Evolutionary conservation across 2,329 filamentous ascomycete species (phyloP).

Genomic region (Colletotrichum lindemuthianum): DNA sequence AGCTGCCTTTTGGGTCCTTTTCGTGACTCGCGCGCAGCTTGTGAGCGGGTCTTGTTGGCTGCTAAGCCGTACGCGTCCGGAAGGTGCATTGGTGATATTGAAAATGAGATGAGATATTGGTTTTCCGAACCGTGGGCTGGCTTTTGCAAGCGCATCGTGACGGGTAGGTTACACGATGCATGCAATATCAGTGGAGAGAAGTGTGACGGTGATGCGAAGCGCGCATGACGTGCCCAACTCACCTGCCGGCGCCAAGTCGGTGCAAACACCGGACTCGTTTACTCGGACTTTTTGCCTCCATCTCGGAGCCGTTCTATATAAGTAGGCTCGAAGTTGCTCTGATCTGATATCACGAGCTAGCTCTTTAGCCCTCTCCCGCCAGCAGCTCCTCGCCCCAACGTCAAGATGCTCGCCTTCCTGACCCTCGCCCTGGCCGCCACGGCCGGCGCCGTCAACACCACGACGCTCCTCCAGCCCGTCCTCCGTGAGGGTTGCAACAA

Average conservation of each 20-base stretch:
- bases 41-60: not conserved
- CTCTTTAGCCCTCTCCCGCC: constrained; percentile 4
- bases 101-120: constrained; percentile 19
- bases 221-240: not conserved
- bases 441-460: constrained; percentile 28
- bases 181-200: constrained; percentile 17
- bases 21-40: constrained; percentile 29
- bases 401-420: constrained; percentile 27
- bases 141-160: constrained; percentile 8
- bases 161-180: constrained; percentile 12
- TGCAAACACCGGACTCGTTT: not conserved
- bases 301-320: constrained; percentile 7
- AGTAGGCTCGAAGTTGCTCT: too few relatives aligned
- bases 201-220: constrained; percentile 3
- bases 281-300: not conserved
- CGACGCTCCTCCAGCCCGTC: constrained; percentile 18
- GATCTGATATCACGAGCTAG: not conserved
- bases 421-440: constrained; percentile 26
- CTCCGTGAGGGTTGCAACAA: constrained; percentile 17
- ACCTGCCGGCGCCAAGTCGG: constrained; percentile 2
- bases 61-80: not conserved
- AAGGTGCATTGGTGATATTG: constrained; percentile 18
- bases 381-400: not conserved
- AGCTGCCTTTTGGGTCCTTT: not conserved
- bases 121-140: not conserved